These are phyloP conservation scores for Verticillium zaregamsianum DNA, from an alignment of 2,329 filamentous ascomycete species.

Conservation along the genomic window DNA sequence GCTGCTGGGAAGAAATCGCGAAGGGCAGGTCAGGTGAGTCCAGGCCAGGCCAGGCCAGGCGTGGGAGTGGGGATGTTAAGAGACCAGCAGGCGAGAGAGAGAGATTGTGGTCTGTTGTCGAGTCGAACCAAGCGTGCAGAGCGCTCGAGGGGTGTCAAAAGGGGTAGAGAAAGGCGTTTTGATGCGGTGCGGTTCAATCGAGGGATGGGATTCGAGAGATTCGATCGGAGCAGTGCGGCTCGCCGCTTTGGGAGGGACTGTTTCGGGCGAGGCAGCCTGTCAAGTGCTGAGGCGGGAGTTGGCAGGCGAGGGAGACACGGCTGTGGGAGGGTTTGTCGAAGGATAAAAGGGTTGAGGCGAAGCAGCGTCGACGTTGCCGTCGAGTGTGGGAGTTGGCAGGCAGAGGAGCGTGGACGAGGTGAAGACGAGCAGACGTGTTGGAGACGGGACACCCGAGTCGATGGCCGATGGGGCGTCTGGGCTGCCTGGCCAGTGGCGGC, in stretches of 20 bases:
- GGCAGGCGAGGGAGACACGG: neutral
- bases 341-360: neutral
- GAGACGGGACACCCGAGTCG: neutral
- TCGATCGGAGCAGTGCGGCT: neutral
- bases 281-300: neutral
- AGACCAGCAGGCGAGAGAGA: neutral
- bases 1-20: no score
- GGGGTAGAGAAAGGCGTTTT: neutral
- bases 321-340: neutral
- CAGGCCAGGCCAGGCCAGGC: neutral
- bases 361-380: neutral
- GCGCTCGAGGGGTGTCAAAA: neutral
- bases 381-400: neutral
- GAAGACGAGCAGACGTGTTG: neutral
- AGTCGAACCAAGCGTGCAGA: neutral
- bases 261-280: neutral
- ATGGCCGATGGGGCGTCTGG: neutral
- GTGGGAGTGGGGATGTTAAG: neutral
- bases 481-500: neutral
- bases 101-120: no score
- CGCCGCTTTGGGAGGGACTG: no score
- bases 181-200: neutral
- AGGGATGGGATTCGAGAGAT: neutral
- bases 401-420: neutral
- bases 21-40: no score